Percentiles rank a stretch among this genome's conserved stretches.
phyloP scores from a whole-genome alignment of 2,329 filamentous ascomycete genomes.

The Akanthomyces muscarius region DNA sequence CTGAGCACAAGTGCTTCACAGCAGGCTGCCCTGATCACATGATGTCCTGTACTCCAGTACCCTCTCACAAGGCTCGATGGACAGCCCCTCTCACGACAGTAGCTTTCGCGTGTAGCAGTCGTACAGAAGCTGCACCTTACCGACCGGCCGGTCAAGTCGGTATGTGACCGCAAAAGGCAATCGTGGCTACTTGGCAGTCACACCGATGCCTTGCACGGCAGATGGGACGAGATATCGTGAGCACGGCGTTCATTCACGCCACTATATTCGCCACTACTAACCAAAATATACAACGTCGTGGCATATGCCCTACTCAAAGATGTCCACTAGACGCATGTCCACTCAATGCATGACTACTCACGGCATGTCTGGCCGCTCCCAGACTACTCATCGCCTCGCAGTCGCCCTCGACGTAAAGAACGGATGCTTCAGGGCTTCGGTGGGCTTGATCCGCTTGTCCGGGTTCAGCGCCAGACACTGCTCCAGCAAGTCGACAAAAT shows the following conservation, averaged over 20 bases:
- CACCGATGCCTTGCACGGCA: background rate
- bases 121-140: background rate
- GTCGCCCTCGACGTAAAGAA: conserved; percentile 59
- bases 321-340: background rate
- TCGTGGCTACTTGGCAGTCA: background rate
- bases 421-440: conserved; percentile 81
- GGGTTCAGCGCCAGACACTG: conserved; percentile 86
- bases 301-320: background rate
- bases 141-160: background rate
- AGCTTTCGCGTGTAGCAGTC: background rate
- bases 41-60: background rate
- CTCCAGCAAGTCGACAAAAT: conserved; percentile 84
- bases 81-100: background rate
- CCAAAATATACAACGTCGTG: background rate
- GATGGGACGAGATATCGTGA: background rate
- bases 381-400: conserved; percentile 21
- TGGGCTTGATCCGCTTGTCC: conserved; percentile 83
- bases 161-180: background rate
- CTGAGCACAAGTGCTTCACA: background rate
- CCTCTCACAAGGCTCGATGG: background rate
- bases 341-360: background rate
- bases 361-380: too few relatives aligned
- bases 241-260: background rate
- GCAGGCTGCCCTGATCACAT: background rate
- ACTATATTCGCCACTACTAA: background rate